Base-by-base conservation (phyloP, 169 alveolate species). In the Cyclospora cayetanensis region DNA sequence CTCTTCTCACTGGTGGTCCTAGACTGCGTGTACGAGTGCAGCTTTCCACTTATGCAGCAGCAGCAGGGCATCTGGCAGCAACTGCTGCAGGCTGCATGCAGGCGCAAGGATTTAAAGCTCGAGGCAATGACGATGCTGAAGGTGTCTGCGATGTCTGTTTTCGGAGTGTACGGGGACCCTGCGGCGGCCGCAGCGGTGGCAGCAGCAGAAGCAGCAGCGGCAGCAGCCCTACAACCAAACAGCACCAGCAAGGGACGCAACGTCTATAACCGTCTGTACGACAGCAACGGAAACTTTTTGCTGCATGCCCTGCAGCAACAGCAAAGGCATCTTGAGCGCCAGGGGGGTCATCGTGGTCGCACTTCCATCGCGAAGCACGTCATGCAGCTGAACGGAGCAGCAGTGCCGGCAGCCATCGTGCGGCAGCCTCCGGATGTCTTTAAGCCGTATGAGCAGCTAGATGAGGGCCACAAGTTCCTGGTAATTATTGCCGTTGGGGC, bases 61-160 rank as follows among this genome's bases (percentile, higher is more conserved):
- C 76, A 9, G 76, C 76, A 65, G 77, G 77, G 77, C 18, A 27
- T 65, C 4, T 65, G 77, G 77, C 77, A 65, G 31, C 41, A 25
- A 42, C 77, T 65, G 77, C 43, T 65, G 77, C 77, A 65, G 31
- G 77, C 77, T n/a, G 77, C 77, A 27, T 65, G 77, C 77, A 65
- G 77, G 37, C 27, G 77, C 25, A 65, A 65, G 41, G 77, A 65
- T 42, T 34, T 65, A n/a, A 65, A 65, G 77, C 77, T 65, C 12
- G 77, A 65, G 39, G 77, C 77, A 5, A 65, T 65, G 77, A 65
- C 77, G 41, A 65, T 65, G 77, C 77, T 65, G 35, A 65, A 65
- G 41, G 77, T 65, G 41, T 65, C 77, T 25, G 77, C 77, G 1
- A 65, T 65, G 77, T 25, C 77, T 37, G 3, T 65, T 5, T 65